These are phyloP conservation scores for Volutella citrinella DNA, from an alignment of 2,329 filamentous ascomycete species.

Conservation along the genomic window DNA sequence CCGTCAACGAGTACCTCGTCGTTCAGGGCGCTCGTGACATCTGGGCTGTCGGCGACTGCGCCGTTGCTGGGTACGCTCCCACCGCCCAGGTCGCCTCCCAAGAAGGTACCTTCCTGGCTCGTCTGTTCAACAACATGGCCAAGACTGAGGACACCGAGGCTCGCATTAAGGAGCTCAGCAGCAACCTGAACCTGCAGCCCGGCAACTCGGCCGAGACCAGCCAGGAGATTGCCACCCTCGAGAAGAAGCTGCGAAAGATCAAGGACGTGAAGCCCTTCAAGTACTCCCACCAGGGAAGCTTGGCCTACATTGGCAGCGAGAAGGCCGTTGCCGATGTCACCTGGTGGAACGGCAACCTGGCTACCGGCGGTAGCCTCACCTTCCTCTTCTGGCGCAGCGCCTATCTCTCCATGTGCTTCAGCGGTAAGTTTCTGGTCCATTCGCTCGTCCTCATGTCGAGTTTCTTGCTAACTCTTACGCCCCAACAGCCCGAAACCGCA, in stretches of 20 bases:
- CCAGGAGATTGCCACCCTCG: slow-evolving; percentile 76
- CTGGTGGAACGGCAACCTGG: slow-evolving; percentile 96
- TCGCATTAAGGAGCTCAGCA: slow-evolving; percentile 68
- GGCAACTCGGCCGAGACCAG: slow-evolving; percentile 66
- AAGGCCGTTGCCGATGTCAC: slow-evolving; percentile 96
- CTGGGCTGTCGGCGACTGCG: slow-evolving; percentile 97
- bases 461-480: slow-evolving; percentile 18
- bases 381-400: slow-evolving; percentile 98
- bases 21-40: slow-evolving; percentile 96
- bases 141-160: slow-evolving; percentile 82
- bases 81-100: slow-evolving; percentile 96
- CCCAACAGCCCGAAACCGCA: slow-evolving; percentile 77
- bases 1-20: slow-evolving; percentile 97
- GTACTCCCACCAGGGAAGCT: slow-evolving; percentile 94
- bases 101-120: slow-evolving; percentile 91
- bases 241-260: slow-evolving; percentile 82
- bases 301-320: slow-evolving; percentile 98
- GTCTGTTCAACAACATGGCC: slow-evolving; percentile 98
- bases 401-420: slow-evolving; percentile 99
- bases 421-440: slow-evolving; percentile 65
- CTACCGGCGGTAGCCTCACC: slow-evolving; percentile 87
- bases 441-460: background rate
- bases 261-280: slow-evolving; percentile 97
- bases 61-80: slow-evolving; percentile 94
- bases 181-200: slow-evolving; percentile 57